Conservation (phyloP, 73 alveolate species). For the Paramecium octaurelia region DNA sequence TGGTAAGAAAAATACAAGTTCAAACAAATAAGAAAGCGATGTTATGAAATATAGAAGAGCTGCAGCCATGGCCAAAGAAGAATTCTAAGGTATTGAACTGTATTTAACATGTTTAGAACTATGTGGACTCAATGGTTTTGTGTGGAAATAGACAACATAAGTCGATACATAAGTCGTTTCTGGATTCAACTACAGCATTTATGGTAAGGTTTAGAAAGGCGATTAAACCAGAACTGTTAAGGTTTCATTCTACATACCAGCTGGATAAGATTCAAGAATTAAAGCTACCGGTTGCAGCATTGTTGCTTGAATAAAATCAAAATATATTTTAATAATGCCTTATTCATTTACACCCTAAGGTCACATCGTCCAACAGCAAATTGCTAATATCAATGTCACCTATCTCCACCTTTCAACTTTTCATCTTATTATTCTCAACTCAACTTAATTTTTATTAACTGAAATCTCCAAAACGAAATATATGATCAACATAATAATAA, state of each 20-base stretch:
- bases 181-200: not conserved
- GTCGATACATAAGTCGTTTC: constrained; percentile 25
- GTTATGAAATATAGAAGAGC: constrained; percentile 25
- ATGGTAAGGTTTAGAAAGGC: not conserved
- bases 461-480: not conserved
- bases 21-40: not conserved
- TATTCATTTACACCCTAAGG: not conserved
- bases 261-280: not conserved
- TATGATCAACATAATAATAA: not conserved
- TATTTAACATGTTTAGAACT: not conserved
- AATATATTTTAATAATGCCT: not conserved
- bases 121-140: not conserved
- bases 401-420: too few species aligned
- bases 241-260: not conserved
- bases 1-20: not conserved
- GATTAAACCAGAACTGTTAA: not conserved
- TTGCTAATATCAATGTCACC: not conserved
- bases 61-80: constrained; percentile 10
- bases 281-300: not conserved
- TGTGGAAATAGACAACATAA: not conserved
- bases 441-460: not conserved
- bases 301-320: not conserved
- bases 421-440: not conserved
- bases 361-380: not conserved
- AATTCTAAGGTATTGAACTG: not conserved